Evolutionary conservation across 179 eudicot genomes (phyloP).

Genomic region (Amaranthus tricolor): DNA sequence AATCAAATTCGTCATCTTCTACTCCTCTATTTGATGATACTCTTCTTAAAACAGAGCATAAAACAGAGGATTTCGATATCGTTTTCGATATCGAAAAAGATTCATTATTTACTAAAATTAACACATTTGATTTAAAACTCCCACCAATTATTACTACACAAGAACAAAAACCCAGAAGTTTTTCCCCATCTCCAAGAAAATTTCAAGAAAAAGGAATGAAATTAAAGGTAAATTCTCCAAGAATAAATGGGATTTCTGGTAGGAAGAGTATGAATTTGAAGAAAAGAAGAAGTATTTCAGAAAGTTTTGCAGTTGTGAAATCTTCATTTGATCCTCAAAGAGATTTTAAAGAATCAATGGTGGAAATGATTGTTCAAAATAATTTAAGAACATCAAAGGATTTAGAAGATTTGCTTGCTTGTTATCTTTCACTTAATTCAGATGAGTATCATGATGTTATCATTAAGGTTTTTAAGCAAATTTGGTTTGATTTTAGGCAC

Average conservation of each 20-base stretch:
- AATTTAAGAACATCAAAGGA: constrained; percentile 55
- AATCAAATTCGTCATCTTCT: constrained; percentile 21
- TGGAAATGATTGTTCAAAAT: constrained; percentile 77
- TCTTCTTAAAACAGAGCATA: constrained; percentile 10
- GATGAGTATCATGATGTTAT: constrained; percentile 73
- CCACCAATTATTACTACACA: constrained; percentile 52
- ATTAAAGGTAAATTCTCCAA: constrained; percentile 60
- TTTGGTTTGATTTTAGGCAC: constrained; percentile 36
- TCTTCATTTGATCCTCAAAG: constrained; percentile 55
- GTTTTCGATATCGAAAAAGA: constrained; percentile 22
- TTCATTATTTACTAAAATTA: not conserved
- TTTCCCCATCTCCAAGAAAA: constrained; percentile 6
- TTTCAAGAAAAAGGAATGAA: constrained; percentile 40
- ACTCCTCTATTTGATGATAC: constrained; percentile 28
- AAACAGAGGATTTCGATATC: constrained; percentile 26
- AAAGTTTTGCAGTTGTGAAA: constrained; percentile 78
- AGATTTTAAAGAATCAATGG: constrained; percentile 81
- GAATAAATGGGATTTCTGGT: constrained; percentile 31
- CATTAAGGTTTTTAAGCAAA: constrained; percentile 69
- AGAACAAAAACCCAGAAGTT: not conserved
- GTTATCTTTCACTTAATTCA: constrained; percentile 63
- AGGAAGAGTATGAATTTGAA: constrained; percentile 32
- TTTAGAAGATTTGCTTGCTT: constrained; percentile 79
- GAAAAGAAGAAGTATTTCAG: constrained; percentile 40
- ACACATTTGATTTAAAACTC: constrained; percentile 30